Percentiles rank a stretch among this genome's conserved stretches.
These are phyloP conservation scores for Fraxinus velutina DNA, from an alignment of 305 asterid genomes.

Conservation along the genomic window DNA sequence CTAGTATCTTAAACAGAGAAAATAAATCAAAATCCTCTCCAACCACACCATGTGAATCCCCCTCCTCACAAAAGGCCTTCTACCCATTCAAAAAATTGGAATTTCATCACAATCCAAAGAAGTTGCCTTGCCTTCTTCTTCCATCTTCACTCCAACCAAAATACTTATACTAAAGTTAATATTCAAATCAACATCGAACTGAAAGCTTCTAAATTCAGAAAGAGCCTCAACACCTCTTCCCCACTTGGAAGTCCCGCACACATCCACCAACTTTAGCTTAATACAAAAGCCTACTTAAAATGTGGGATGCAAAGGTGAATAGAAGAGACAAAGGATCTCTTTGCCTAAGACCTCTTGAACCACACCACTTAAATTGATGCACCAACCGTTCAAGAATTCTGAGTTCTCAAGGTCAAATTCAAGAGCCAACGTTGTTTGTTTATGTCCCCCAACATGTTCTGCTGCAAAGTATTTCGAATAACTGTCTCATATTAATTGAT, in stretches of 20 bases:
- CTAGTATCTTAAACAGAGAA: background rate
- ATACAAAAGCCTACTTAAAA: background rate
- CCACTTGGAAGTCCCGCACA: background rate
- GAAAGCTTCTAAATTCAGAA: background rate
- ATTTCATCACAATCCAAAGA: background rate
- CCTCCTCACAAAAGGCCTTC: background rate
- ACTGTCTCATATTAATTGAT: background rate
- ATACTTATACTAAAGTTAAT: background rate
- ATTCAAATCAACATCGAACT: background rate
- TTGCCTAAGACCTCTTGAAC: background rate
- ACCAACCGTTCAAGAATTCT: background rate
- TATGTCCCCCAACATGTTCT: background rate
- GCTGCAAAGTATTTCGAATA: background rate
- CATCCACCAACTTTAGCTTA: background rate
- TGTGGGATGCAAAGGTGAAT: background rate
- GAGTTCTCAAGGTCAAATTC: background rate
- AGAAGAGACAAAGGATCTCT: background rate
- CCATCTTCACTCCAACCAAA: background rate
- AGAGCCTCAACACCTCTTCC: background rate
- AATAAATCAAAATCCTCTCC: background rate
- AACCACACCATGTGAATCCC: background rate
- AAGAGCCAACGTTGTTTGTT: background rate
- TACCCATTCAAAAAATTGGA: background rate
- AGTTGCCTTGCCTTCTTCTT: background rate
- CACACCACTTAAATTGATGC: background rate